Percentiles rank a stretch among this genome's conserved stretches.
Evolutionary conservation across 257 asterid species (phyloP).

Genomic region (Mitragyna speciosa): DNA sequence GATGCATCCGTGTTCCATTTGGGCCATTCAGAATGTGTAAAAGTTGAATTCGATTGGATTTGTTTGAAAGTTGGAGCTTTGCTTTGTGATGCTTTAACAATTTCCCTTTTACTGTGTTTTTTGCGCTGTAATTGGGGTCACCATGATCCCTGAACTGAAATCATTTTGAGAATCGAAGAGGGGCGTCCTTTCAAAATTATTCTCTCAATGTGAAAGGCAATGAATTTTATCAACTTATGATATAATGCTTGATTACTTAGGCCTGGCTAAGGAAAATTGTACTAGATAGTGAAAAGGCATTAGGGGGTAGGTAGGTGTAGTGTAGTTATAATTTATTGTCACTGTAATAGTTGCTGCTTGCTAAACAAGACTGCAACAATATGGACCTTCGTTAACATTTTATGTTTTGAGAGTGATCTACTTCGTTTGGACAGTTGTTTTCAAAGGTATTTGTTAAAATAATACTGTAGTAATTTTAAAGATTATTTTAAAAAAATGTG

Average conservation of each 20-base stretch:
- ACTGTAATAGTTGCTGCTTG: too few species aligned
- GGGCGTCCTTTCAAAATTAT: neutral
- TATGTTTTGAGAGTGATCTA: too few species aligned
- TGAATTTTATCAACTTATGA: neutral
- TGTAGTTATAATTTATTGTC: too few species aligned
- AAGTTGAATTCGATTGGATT: constrained; percentile 19
- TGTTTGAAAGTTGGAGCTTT: constrained; percentile 7
- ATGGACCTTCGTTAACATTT: too few species aligned
- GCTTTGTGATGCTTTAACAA: constrained; percentile 6
- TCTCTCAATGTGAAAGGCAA: neutral
- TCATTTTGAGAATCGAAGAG: constrained; percentile 4
- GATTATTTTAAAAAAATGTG: too few species aligned
- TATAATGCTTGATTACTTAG: neutral
- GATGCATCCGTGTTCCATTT: constrained; percentile 8
- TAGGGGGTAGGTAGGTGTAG: too few species aligned
- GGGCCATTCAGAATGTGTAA: constrained; percentile 4
- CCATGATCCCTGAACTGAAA: neutral
- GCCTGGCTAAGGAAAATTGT: too few species aligned
- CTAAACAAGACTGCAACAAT: too few species aligned
- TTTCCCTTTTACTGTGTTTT: neutral
- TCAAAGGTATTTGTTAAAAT: too few species aligned
- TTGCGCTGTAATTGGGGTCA: neutral
- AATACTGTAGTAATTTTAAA: too few species aligned
- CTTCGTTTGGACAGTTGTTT: too few species aligned
- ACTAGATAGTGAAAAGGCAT: too few species aligned